Evolutionary conservation across 495 filamentous ascomycete genomes (phyloP).

Genomic region (Hypoxylon lienhwacheense): DNA sequence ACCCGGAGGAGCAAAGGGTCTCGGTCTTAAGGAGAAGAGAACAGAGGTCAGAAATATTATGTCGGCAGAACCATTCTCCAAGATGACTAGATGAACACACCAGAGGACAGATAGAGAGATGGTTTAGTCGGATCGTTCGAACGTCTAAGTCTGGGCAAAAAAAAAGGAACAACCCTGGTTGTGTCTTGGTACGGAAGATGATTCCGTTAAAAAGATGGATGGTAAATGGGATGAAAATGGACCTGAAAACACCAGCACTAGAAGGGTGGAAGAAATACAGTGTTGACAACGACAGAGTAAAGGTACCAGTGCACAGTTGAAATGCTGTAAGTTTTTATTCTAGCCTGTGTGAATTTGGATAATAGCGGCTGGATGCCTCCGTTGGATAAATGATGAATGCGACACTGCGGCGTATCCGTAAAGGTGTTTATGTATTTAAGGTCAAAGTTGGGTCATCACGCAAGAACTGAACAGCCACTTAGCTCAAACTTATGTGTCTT

Average conservation of each 20-base stretch:
- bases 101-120: slow-evolving; percentile 21
- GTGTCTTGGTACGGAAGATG: slow-evolving; percentile 25
- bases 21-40: slow-evolving; percentile 8
- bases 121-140: slow-evolving; percentile 13
- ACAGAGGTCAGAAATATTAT: slow-evolving; percentile 16
- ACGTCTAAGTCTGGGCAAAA: slow-evolving; percentile 12
- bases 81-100: background rate
- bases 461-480: slow-evolving; percentile 5
- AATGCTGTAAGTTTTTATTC: slow-evolving; percentile 15
- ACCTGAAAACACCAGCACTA: slow-evolving; percentile 6
- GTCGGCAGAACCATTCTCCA: slow-evolving; percentile 3
- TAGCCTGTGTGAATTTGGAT: slow-evolving; percentile 30
- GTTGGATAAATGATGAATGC: slow-evolving; percentile 32
- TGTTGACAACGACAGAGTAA: slow-evolving; percentile 15
- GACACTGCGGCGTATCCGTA: slow-evolving; percentile 17
- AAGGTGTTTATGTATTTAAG: slow-evolving; percentile 9
- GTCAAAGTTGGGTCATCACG: slow-evolving; percentile 7
- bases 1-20: slow-evolving; percentile 4
- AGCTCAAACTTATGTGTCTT: background rate
- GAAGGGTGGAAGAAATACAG: slow-evolving; percentile 19
- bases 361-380: slow-evolving; percentile 23
- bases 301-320: slow-evolving; percentile 28
- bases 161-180: slow-evolving; percentile 16
- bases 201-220: slow-evolving; percentile 19
- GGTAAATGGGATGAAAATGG: slow-evolving; percentile 23